These are phyloP conservation scores for Platismatia glauca DNA, from an alignment of 495 filamentous ascomycete species.

Conservation along the genomic window DNA sequence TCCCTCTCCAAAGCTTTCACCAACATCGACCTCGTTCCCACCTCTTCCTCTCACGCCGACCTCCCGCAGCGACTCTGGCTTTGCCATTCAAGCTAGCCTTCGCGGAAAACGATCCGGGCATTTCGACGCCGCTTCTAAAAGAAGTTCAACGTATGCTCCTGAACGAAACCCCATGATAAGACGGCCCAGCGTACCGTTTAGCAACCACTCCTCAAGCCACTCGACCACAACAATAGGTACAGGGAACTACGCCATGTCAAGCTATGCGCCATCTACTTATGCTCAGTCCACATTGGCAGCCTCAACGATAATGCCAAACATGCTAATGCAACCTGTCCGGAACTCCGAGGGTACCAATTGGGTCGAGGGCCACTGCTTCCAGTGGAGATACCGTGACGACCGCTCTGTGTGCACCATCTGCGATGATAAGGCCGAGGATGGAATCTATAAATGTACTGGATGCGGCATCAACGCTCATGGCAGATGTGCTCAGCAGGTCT, in stretches of 20 bases:
- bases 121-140: slow-evolving; percentile 72
- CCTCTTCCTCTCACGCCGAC: slow-evolving; percentile 62
- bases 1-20: slow-evolving; percentile 72
- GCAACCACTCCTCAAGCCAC: slow-evolving; percentile 67
- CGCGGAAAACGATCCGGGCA: slow-evolving; percentile 93
- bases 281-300: slow-evolving; percentile 95
- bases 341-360: slow-evolving; percentile 82
- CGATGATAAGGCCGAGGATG: slow-evolving; percentile 82
- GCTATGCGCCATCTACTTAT: slow-evolving; percentile 92
- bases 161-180: slow-evolving; percentile 59
- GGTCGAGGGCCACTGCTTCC: slow-evolving; percentile 91
- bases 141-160: slow-evolving; percentile 85
- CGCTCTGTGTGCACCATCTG: slow-evolving; percentile 73
- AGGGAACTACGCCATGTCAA: slow-evolving; percentile 63
- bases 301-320: slow-evolving; percentile 93
- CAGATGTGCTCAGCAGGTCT: slow-evolving; percentile 71
- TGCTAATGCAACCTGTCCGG: slow-evolving; percentile 71
- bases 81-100: slow-evolving; percentile 72
- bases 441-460: slow-evolving; percentile 73
- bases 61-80: slow-evolving; percentile 85
- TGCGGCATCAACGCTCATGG: slow-evolving; percentile 72
- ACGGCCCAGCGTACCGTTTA: slow-evolving; percentile 76
- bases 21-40: slow-evolving; percentile 71
- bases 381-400: slow-evolving; percentile 58
- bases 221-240: slow-evolving; percentile 75